phyloP scores from a whole-genome alignment of 441 rosid genomes.

The Jatropha multifida region DNA sequence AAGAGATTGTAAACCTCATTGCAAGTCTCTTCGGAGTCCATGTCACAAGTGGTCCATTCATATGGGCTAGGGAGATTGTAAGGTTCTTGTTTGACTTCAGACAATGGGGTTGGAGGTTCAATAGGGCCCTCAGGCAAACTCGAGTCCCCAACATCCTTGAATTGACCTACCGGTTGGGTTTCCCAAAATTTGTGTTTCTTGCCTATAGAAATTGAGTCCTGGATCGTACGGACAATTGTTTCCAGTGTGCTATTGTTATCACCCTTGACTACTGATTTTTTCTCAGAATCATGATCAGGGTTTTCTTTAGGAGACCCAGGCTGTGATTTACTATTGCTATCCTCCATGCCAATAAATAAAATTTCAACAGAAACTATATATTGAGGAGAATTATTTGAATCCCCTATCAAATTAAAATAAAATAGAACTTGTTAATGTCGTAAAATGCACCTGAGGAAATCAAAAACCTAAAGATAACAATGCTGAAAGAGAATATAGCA shows the following conservation, averaged over 20 bases:
- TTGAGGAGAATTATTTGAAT: neutral
- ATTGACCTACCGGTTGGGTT: conserved; percentile 91
- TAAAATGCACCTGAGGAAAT: neutral
- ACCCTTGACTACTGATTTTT: conserved; percentile 31
- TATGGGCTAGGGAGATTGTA: conserved; percentile 75
- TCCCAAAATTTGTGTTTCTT: conserved; percentile 90
- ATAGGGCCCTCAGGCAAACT: conserved; percentile 72
- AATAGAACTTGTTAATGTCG: neutral
- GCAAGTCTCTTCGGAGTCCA: conserved; percentile 64
- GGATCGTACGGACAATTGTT: conserved; percentile 55
- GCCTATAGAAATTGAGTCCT: conserved; percentile 52
- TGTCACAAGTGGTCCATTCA: conserved; percentile 89
- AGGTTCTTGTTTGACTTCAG: conserved; percentile 89
- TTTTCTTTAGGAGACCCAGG: conserved; percentile 55
- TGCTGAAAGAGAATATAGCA: neutral
- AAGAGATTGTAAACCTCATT: conserved; percentile 61
- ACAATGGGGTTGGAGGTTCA: conserved; percentile 56
- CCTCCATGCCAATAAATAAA: conserved; percentile 51
- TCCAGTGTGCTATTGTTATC: conserved; percentile 62
- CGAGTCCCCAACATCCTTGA: conserved; percentile 57
- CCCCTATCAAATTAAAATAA: conserved; percentile 11
- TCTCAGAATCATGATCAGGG: conserved; percentile 46
- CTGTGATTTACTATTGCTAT: conserved; percentile 42
- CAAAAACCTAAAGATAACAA: no score
- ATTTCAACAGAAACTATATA: conserved; percentile 2